Conservation (phyloP, 208 protist species). For the Trypanosoma theileri region DNA sequence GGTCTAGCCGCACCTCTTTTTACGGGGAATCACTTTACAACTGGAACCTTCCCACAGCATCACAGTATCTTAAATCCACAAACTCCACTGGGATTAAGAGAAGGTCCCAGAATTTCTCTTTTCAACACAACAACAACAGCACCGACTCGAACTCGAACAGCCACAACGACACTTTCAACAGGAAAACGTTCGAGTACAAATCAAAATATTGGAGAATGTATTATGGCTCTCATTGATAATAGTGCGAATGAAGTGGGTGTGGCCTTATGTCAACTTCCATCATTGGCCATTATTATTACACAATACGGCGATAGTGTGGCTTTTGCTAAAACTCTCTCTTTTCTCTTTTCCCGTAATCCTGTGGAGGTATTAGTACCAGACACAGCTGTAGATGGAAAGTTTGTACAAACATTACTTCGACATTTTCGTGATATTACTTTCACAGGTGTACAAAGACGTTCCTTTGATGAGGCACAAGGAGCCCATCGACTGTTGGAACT, state of each 20-base stretch:
- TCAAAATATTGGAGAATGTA: slow-evolving; percentile 34
- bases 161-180: slow-evolving; percentile 22
- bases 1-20: too few relatives aligned
- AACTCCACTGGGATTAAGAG: too few relatives aligned
- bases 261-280: slow-evolving; percentile 61
- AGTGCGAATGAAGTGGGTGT: slow-evolving; percentile 69
- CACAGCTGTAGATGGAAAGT: slow-evolving; percentile 48
- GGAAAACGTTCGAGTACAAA: slow-evolving; percentile 20
- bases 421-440: slow-evolving; percentile 67
- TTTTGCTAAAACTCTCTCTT: slow-evolving; percentile 67
- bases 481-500: slow-evolving; percentile 58
- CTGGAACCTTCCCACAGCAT: too few relatives aligned
- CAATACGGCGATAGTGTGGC: slow-evolving; percentile 78
- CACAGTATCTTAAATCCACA: too few relatives aligned
- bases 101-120: too few relatives aligned
- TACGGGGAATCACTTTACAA: too few relatives aligned
- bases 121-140: too few relatives aligned
- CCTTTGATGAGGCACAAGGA: slow-evolving; percentile 66
- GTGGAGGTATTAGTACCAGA: slow-evolving; percentile 74
- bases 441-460: slow-evolving; percentile 70
- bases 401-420: slow-evolving; percentile 60
- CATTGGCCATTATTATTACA: slow-evolving; percentile 58
- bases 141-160: slow-evolving; percentile 1
- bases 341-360: slow-evolving; percentile 68
- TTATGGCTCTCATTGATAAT: slow-evolving; percentile 79